Evolutionary conservation across 768 basidiomycete genomes (phyloP), one percentile per base, ranked within the genome.

Genomic region (Boletus rex-veris): DNA sequence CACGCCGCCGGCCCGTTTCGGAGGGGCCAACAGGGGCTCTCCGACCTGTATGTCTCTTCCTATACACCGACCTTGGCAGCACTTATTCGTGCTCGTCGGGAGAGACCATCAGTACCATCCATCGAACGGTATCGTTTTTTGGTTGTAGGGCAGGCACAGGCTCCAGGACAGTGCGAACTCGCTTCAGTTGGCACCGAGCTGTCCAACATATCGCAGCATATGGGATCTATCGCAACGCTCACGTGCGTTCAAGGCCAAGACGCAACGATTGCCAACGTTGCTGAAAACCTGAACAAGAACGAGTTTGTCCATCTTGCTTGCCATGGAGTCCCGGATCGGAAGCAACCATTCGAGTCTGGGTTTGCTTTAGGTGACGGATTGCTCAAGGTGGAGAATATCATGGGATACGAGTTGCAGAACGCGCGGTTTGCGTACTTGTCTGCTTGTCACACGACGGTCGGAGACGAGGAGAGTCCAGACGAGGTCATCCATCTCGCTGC

Each of bases 381-480:
- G 31, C n/a, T 45, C 5, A 36, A 12, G 30, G 35, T 63, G 4
- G 42, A 45, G 12, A 1, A 51, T n/a, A 54, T 62, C 43, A 53
- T 49, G 24, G 45, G 36, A 14, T 44, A 40, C 18, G 19, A 51
- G 6, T 42, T 66, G 14, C 31, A 31, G 2, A 21, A 53, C 7
- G 28, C 57, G 1, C 42, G 41, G 24, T 56, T 62, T 37, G 43
- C 61, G 19, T 62, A 62, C 24, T 38, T 70, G 26, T 66, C 65
- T 31, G 65, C 67, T 0, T 70, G 69, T 35, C 61, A 65, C 19
- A 45, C 50, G 52, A 41, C 35, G 1, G 28, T 38, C 5, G 50
- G 50, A 18, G 43, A 45, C 15, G 43, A 45, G 36, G 35, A 44
- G 18, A 51, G 50, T 33, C 24, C 50, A n/a, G 33, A 36, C 8